A percentile compares a stretch with the other conserved stretches of the same genome.
Evolutionary conservation across 305 asterid genomes (phyloP).

Genomic region (Nicotiana rustica): DNA sequence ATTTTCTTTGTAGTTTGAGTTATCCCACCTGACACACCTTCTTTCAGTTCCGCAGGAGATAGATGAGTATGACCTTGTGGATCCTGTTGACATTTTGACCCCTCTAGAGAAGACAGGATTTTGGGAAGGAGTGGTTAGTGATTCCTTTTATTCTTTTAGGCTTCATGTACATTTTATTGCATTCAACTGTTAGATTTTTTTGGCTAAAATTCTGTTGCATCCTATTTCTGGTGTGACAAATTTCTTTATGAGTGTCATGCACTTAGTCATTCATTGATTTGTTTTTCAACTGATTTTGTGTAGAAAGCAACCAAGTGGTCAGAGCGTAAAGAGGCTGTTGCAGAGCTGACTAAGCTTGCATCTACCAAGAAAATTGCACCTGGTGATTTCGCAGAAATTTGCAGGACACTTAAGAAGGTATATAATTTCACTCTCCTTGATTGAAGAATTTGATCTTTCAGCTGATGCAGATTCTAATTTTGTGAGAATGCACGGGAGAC

Average conservation of each 20-base stretch:
- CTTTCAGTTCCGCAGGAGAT: constrained; percentile 89
- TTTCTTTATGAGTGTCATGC: constrained; percentile 38
- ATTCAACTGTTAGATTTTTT: neutral
- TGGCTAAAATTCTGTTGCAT: neutral
- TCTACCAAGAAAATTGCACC: constrained; percentile 95
- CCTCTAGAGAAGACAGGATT: constrained; percentile 98
- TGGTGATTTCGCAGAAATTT: constrained; percentile 95
- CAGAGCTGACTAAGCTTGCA: constrained; percentile 95
- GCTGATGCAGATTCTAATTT: constrained; percentile 16
- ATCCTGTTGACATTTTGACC: constrained; percentile 94
- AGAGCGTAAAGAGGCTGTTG: constrained; percentile 97
- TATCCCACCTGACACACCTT: constrained; percentile 43
- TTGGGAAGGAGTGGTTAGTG: constrained; percentile 99
- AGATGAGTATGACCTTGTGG: constrained; percentile 98
- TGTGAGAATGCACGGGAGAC: no score
- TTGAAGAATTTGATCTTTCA: constrained; percentile 2
- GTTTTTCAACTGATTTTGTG: constrained; percentile 31
- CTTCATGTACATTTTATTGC: constrained; percentile 30
- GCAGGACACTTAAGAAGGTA: constrained; percentile 95
- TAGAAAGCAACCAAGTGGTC: constrained; percentile 99
- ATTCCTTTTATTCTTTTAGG: constrained; percentile 37
- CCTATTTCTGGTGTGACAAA: constrained; percentile 6
- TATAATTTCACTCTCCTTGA: neutral
- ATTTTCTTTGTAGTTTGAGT: constrained; percentile 20
- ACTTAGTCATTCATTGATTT: constrained; percentile 23